A percentile compares a stretch with the other conserved stretches of the same genome.
These are phyloP conservation scores for Penicillium sp. DNA, from an alignment of 2,329 filamentous ascomycete genomes.

Conservation along the genomic window DNA sequence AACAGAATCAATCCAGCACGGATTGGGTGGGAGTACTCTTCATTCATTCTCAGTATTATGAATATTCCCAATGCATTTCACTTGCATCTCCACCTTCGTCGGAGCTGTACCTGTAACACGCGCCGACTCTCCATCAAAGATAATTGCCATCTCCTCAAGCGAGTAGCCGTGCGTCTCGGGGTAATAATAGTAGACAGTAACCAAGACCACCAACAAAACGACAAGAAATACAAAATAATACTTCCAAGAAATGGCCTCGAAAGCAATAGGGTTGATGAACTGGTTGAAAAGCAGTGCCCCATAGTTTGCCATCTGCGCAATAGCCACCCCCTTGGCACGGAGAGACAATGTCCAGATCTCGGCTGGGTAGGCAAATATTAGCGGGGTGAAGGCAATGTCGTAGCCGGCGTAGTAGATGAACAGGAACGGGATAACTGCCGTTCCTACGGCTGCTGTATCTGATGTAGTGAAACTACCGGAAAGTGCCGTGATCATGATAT, in stretches of 20 bases:
- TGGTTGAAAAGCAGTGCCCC: conserved; percentile 10
- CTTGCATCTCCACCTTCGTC: background rate
- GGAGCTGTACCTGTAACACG: background rate
- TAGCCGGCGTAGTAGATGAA: conserved; percentile 29
- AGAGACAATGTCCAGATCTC: conserved; percentile 26
- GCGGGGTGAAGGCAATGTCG: conserved; percentile 23
- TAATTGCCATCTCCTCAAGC: conserved; percentile 30
- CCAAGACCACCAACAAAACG: conserved; percentile 29
- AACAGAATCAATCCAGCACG: too few species aligned
- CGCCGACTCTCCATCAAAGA: conserved; percentile 29
- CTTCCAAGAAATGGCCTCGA: conserved; percentile 20
- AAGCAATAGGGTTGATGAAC: conserved; percentile 23
- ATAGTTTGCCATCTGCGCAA: conserved; percentile 12
- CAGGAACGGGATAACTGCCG: conserved; percentile 27
- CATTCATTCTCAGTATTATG: background rate
- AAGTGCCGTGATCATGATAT: conserved; percentile 12
- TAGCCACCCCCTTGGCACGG: conserved; percentile 24
- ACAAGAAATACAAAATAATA: conserved; percentile 22
- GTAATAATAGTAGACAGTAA: conserved; percentile 45
- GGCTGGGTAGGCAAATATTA: conserved; percentile 20
- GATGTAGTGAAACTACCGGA: conserved; percentile 21
- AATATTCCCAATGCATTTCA: background rate
- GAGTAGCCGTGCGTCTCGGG: conserved; percentile 51
- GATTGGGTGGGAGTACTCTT: too few species aligned
- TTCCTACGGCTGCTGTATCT: conserved; percentile 13